A percentile compares a stretch with the other conserved stretches of the same genome.
phyloP scores from a whole-genome alignment of 768 basidiomycete species.

The Termitomyces sp. region DNA sequence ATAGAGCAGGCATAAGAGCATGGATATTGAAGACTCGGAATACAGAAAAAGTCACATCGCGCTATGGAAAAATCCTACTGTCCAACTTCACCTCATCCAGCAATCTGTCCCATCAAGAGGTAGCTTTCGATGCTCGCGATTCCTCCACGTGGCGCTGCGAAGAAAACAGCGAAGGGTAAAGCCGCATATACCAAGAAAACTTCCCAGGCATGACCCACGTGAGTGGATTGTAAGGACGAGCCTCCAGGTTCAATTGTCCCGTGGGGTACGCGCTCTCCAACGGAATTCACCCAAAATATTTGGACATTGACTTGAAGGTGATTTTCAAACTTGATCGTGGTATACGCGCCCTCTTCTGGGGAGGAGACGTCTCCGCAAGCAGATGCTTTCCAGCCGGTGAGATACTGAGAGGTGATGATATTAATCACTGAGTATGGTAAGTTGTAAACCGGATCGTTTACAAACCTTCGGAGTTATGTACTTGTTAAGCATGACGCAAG shows the following conservation, averaged over 20 bases:
- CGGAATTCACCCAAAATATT: slow-evolving; percentile 2
- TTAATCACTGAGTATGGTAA: not conserved
- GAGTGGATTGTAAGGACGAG: slow-evolving; percentile 4
- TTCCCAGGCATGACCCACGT: slow-evolving; percentile 6
- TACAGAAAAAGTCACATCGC: not conserved
- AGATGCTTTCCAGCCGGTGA: not conserved
- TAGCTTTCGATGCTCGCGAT: not conserved
- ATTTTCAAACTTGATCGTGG: slow-evolving; percentile 11
- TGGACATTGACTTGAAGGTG: slow-evolving; percentile 3
- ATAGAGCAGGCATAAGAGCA: not conserved
- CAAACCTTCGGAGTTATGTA: not conserved
- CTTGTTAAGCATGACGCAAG: not conserved
- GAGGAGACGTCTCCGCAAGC: not conserved
- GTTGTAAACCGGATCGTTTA: not conserved
- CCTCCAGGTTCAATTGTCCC: slow-evolving; percentile 1
- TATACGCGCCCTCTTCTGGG: not conserved
- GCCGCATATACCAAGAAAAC: not conserved
- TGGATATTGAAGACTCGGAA: not conserved
- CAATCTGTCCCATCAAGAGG: not conserved
- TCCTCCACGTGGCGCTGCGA: not conserved
- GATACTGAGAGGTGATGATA: not conserved
- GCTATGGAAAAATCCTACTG: not conserved
- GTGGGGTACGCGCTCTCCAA: not conserved
- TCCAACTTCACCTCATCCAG: not conserved
- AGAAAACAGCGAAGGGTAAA: slow-evolving; percentile 4